Evolutionary conservation across 2,329 filamentous ascomycete species (phyloP).

Genomic region (Ophiostoma sp.): DNA sequence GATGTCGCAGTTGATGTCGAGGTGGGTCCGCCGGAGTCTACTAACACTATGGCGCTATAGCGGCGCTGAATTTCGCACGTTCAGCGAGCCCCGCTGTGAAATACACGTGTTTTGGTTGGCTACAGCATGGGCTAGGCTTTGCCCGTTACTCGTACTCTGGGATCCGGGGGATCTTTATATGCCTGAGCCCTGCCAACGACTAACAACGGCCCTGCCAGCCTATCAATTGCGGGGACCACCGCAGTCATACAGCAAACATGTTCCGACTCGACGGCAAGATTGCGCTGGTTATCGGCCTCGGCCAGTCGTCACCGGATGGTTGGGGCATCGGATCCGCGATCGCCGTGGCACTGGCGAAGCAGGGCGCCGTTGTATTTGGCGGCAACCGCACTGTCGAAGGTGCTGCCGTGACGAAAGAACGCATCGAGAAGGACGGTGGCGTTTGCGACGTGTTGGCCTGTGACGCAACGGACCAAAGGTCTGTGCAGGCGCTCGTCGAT

Average conservation of each 20-base stretch:
- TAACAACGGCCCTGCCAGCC: too few relatives aligned
- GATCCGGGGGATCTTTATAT: not conserved
- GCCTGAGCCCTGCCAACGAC: not conserved
- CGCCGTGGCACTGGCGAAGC: not conserved
- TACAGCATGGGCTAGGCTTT: not conserved
- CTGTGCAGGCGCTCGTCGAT: not conserved
- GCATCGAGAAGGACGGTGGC: not conserved
- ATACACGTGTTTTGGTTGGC: slow-evolving; percentile 1
- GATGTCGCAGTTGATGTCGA: not conserved
- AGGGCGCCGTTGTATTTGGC: not conserved
- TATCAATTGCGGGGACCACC: not conserved
- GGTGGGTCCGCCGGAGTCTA: not conserved
- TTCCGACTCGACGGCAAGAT: not conserved
- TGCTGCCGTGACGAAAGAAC: not conserved
- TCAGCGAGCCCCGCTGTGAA: not conserved
- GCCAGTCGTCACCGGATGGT: not conserved
- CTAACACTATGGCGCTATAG: slow-evolving; percentile 21
- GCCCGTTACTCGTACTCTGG: not conserved
- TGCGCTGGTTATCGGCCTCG: not conserved
- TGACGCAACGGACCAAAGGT: not conserved
- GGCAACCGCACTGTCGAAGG: not conserved
- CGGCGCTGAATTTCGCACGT: not conserved
- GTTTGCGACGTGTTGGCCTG: not conserved
- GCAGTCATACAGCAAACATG: not conserved
- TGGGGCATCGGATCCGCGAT: not conserved